phyloP scores from a whole-genome alignment of 2,329 filamentous ascomycete species.

The Fusarium sp. region DNA sequence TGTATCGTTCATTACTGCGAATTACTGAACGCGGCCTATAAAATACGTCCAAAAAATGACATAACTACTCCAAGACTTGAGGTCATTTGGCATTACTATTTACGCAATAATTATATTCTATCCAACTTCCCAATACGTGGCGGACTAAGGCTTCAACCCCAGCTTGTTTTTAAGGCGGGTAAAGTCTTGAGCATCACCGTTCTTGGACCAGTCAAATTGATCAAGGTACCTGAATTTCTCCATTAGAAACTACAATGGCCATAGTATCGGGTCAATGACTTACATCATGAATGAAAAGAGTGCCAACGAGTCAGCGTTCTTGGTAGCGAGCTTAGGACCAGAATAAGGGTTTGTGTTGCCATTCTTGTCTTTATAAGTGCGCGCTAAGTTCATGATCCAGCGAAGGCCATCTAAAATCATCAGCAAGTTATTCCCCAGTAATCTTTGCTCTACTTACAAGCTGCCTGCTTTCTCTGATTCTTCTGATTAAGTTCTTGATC shows the following conservation, averaged over 20 bases:
- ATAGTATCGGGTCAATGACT: accelerated
- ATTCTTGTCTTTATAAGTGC: not conserved
- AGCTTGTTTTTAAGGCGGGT: not conserved
- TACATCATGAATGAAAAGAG: conserved; percentile 11
- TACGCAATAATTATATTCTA: accelerated
- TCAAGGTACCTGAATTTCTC: not conserved
- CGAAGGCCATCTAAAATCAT: not conserved
- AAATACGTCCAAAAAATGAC: not conserved
- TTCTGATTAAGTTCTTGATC: not conserved
- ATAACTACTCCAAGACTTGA: not conserved
- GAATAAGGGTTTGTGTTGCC: not conserved
- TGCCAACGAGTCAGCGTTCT: not conserved
- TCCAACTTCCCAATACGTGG: not conserved
- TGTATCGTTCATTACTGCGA: no score
- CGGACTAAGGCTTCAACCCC: not conserved
- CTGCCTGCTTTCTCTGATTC: not conserved
- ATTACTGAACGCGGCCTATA: not conserved
- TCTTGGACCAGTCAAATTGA: not conserved
- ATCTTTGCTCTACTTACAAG: not conserved
- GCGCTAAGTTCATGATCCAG: not conserved
- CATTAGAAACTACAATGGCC: accelerated
- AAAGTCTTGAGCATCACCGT: not conserved
- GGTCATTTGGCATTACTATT: accelerated
- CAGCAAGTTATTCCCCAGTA: accelerated
- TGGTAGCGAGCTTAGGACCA: not conserved